Conservation (phyloP, 441 rosid species). For the Gossypium trilobum region DNA sequence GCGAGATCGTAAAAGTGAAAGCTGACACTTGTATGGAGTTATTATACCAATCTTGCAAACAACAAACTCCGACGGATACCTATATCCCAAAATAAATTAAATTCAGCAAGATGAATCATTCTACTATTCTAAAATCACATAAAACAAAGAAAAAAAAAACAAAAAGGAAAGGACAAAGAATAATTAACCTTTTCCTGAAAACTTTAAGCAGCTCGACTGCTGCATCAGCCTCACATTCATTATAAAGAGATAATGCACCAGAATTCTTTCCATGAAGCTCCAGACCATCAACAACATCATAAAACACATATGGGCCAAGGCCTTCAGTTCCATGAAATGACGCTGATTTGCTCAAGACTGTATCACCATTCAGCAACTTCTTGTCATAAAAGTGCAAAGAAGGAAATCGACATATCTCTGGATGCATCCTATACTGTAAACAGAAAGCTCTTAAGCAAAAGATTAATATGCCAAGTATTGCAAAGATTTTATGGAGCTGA, state of each 20-base stretch:
- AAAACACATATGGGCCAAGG: conserved; percentile 79
- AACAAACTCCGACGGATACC: conserved; percentile 75
- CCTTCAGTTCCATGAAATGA: conserved; percentile 56
- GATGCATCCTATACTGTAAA: conserved; percentile 97
- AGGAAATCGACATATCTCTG: conserved; percentile 82
- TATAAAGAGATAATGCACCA: conserved; percentile 67
- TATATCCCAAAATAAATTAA: conserved; percentile 21
- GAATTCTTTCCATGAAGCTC: conserved; percentile 72
- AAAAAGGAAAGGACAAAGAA: background rate
- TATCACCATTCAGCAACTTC: conserved; percentile 70
- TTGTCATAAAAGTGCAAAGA: conserved; percentile 85
- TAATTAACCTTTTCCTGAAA: conserved; percentile 53
- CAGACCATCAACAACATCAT: conserved; percentile 71
- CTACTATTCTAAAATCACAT: conserved; percentile 6
- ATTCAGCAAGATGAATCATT: conserved; percentile 14
- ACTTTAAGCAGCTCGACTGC: conserved; percentile 65
- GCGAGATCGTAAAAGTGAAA: conserved; percentile 68
- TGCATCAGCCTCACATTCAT: conserved; percentile 88
- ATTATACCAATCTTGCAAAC: conserved; percentile 78
- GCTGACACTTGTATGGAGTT: conserved; percentile 88
- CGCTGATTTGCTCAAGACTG: conserved; percentile 58
- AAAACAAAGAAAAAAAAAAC: background rate
- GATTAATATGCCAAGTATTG: conserved; percentile 10
- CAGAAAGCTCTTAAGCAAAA: conserved; percentile 1
- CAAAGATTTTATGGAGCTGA: conserved; percentile 7